phyloP scores from a whole-genome alignment of 371 early-diverging fungal species.

The Zychaea mexicana region DNA sequence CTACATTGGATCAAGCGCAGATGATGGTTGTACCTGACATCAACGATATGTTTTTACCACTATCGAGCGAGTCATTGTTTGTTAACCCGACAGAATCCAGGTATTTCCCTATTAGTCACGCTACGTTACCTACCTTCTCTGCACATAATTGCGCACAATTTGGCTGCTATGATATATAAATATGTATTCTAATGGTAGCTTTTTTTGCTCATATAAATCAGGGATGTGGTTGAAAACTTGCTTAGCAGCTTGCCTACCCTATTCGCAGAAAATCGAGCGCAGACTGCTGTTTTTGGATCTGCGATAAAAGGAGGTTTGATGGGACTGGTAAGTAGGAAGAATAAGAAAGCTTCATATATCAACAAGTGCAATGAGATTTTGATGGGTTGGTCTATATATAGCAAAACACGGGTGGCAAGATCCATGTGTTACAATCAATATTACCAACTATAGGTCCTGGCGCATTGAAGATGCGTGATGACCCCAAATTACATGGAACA shows the following conservation, averaged over 20 bases:
- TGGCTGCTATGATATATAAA: too few relatives aligned
- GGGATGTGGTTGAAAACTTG: conserved; percentile 76
- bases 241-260: conserved; percentile 80
- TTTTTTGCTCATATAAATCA: conserved; percentile 8
- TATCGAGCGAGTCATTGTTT: conserved; percentile 76
- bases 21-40: conserved; percentile 97
- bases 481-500: conserved; percentile 81
- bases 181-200: too few relatives aligned
- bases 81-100: conserved; percentile 81
- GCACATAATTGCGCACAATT: too few relatives aligned
- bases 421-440: conserved; percentile 80
- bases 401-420: conserved; percentile 84
- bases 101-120: too few relatives aligned
- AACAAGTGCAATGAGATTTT: too few relatives aligned
- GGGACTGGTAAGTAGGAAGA: conserved; percentile 61
- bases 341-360: too few relatives aligned
- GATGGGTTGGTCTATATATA: too few relatives aligned
- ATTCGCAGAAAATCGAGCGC: conserved; percentile 74
- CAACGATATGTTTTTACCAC: conserved; percentile 90
- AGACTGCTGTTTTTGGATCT: conserved; percentile 83
- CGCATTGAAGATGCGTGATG: conserved; percentile 82
- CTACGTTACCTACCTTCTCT: too few relatives aligned
- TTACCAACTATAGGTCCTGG: conserved; percentile 91
- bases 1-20: conserved; percentile 80
- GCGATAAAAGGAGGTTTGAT: conserved; percentile 76